A percentile compares a stretch with the other conserved stretches of the same genome.
These are phyloP conservation scores for Gloeophyllum trabeum DNA, from an alignment of 768 basidiomycete genomes.

Conservation along the genomic window DNA sequence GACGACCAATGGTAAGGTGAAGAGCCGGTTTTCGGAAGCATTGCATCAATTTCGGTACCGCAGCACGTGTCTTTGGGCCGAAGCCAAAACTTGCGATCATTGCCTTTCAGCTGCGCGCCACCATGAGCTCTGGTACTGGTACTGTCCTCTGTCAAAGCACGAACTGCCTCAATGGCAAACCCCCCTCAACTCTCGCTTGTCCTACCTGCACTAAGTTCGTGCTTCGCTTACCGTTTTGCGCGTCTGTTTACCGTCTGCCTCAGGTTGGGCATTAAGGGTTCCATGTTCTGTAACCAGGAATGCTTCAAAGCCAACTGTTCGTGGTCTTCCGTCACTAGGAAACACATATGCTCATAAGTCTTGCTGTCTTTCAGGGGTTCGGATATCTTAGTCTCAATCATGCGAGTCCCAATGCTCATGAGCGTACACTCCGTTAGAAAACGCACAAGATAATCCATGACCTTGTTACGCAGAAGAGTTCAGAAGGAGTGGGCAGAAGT, in stretches of 20 bases:
- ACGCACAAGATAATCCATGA: constrained; percentile 71
- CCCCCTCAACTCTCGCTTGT: constrained; percentile 80
- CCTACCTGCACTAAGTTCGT: constrained; percentile 88
- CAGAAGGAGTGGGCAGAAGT: too few relatives aligned
- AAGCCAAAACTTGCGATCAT: too few relatives aligned
- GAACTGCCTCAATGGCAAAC: constrained; percentile 69
- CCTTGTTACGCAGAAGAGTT: constrained; percentile 38
- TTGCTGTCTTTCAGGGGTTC: too few relatives aligned
- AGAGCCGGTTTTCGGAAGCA: too few relatives aligned
- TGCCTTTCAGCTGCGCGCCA: too few relatives aligned
- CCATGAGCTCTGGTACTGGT: constrained; percentile 28
- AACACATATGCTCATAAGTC: neutral
- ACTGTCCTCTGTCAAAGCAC: constrained; percentile 55
- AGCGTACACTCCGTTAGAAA: constrained; percentile 59
- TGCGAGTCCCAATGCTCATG: too few relatives aligned
- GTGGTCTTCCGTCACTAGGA: constrained; percentile 17
- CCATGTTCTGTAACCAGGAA: constrained; percentile 89
- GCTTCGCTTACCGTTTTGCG: constrained; percentile 8
- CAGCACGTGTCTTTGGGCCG: too few relatives aligned
- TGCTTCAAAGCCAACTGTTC: constrained; percentile 94
- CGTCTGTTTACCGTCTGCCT: constrained; percentile 4
- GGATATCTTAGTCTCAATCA: too few relatives aligned
- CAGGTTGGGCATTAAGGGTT: constrained; percentile 73
- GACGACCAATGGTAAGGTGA: too few relatives aligned
- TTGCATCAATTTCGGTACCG: too few relatives aligned